Conservation (phyloP, 2,329 filamentous ascomycete genomes). For the Aspergillus quadricinctus region DNA sequence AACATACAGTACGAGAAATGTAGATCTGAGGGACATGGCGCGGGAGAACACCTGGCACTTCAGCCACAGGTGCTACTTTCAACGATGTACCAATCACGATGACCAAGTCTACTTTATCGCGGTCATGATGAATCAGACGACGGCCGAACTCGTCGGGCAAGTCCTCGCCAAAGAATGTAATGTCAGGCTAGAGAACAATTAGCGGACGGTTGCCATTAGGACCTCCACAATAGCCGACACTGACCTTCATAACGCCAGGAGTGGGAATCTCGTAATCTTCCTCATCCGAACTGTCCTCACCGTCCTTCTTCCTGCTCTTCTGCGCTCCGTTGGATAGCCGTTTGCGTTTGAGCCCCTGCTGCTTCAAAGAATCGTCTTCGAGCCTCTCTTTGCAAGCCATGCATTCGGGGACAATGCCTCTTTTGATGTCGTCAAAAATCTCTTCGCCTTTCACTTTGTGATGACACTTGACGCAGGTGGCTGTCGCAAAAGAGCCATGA, state of each 20-base stretch:
- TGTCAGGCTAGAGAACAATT: slow-evolving; percentile 62
- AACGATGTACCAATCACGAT: slow-evolving; percentile 95
- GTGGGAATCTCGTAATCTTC: slow-evolving; percentile 61
- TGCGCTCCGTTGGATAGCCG: slow-evolving; percentile 45
- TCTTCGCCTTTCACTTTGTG: slow-evolving; percentile 68
- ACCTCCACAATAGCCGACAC: slow-evolving; percentile 3
- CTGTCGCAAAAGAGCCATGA: slow-evolving; percentile 92
- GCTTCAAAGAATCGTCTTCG: slow-evolving; percentile 35
- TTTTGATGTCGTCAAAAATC: slow-evolving; percentile 75
- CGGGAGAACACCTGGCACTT: slow-evolving; percentile 78
- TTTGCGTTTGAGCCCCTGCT: slow-evolving; percentile 50
- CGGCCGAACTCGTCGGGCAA: slow-evolving; percentile 79
- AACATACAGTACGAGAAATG: slow-evolving; percentile 67
- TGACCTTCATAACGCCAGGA: slow-evolving; percentile 73
- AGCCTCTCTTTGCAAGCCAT: slow-evolving; percentile 61
- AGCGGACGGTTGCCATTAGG: slow-evolving; percentile 4
- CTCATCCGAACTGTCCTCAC: slow-evolving; percentile 54
- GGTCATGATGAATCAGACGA: slow-evolving; percentile 76
- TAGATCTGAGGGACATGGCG: slow-evolving; percentile 83
- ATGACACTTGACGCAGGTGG: slow-evolving; percentile 79
- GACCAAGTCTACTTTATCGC: slow-evolving; percentile 76
- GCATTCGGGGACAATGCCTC: slow-evolving; percentile 73
- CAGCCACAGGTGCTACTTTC: slow-evolving; percentile 91
- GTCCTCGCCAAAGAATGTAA: slow-evolving; percentile 94
- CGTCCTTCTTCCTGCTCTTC: slow-evolving; percentile 52